Conservation (phyloP, 257 asterid species). For the Leonotis leonurus region DNA sequence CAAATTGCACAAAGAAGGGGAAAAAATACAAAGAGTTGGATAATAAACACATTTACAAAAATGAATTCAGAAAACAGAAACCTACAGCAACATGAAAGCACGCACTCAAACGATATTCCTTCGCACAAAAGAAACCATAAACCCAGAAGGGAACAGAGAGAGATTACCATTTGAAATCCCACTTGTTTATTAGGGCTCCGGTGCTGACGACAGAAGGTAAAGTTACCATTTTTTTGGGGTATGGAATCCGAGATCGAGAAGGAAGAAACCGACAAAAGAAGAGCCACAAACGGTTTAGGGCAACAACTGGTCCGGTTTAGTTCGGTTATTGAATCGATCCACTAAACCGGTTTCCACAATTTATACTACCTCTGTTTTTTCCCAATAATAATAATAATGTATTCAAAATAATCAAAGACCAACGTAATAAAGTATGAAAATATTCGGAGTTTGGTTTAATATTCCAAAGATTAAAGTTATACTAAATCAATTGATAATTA, state of each 20-base stretch:
- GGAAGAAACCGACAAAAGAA: neutral
- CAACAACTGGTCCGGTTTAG: neutral
- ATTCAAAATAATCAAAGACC: no score
- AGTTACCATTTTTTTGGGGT: constrained; percentile 21
- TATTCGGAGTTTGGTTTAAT: no score
- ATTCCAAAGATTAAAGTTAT: no score
- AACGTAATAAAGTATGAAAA: no score
- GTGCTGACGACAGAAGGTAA: constrained; percentile 16
- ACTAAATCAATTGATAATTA: no score
- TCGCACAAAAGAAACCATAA: neutral
- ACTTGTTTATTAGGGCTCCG: constrained; percentile 31
- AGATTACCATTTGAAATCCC: constrained; percentile 64
- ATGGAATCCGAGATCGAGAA: neutral
- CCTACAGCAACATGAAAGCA: neutral
- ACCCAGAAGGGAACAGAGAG: neutral
- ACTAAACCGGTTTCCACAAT: neutral
- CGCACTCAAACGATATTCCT: neutral
- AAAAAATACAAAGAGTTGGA: neutral
- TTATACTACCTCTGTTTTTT: neutral
- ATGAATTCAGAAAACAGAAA: neutral
- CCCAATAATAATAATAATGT: no score
- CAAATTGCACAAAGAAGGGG: neutral
- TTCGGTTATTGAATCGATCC: neutral
- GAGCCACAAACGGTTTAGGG: constrained; percentile 8
- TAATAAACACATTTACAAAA: neutral